Conservation (phyloP, 1,139 yeast species). For the Tardiomyces blankii region DNA sequence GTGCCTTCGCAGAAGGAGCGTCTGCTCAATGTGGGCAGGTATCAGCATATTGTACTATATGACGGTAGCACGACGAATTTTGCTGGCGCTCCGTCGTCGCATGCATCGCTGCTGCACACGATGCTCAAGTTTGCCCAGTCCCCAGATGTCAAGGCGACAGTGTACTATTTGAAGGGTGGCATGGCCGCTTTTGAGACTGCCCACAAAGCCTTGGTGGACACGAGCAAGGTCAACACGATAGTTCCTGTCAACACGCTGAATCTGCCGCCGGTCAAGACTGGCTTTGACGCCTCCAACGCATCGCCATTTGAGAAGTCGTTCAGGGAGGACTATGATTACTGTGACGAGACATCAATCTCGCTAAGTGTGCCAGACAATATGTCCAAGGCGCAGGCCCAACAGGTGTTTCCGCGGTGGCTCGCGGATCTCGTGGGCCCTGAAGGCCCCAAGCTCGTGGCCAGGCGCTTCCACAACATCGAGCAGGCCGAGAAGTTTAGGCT, state of each 20-base stretch:
- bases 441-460: constrained; percentile 26
- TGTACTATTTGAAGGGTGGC: constrained; percentile 23
- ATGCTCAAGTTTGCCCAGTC: constrained; percentile 38
- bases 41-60: constrained; percentile 37
- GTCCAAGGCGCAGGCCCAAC: constrained; percentile 4
- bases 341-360: not conserved
- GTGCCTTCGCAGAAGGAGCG: constrained; percentile 26
- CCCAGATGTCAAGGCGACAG: constrained; percentile 15
- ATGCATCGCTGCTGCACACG: constrained; percentile 23
- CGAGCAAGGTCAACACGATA: not conserved
- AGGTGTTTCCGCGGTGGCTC: constrained; percentile 28
- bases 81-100: constrained; percentile 29
- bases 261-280: constrained; percentile 18
- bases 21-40: constrained; percentile 16
- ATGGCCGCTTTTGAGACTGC: constrained; percentile 23
- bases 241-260: constrained; percentile 1
- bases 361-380: not conserved
- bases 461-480: constrained; percentile 27
- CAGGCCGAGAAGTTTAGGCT: constrained; percentile 27
- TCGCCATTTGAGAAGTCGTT: not conserved
- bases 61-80: constrained; percentile 29
- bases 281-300: constrained; percentile 8
- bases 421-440: constrained; percentile 15
- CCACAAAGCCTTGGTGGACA: constrained; percentile 19
- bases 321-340: not conserved